phyloP scores from a whole-genome alignment of 2,329 filamentous ascomycete species.

The Hortaea sp. region DNA sequence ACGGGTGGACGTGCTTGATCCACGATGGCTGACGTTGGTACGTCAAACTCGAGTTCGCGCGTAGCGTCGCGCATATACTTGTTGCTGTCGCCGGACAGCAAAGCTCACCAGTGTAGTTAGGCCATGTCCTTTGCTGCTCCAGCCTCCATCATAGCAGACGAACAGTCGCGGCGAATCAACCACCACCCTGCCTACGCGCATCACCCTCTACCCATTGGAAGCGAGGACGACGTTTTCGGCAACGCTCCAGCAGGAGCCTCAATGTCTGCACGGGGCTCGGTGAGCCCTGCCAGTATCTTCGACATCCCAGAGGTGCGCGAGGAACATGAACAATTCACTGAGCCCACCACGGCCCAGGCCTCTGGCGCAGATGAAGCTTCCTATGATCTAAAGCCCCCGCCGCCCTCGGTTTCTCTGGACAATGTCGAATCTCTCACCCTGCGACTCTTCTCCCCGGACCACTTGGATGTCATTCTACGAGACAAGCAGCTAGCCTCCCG shows the following conservation, averaged over 20 bases:
- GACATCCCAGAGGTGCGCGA: slow-evolving; percentile 7
- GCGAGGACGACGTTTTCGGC: not conserved
- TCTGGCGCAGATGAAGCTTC: slow-evolving; percentile 17
- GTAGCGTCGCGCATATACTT: not conserved
- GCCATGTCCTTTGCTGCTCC: not conserved
- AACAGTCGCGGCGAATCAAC: not conserved
- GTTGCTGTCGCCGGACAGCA: not conserved
- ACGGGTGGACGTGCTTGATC: not conserved
- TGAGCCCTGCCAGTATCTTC: slow-evolving; percentile 18
- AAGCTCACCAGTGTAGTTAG: not conserved
- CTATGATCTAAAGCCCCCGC: slow-evolving; percentile 33
- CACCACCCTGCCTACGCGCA: not conserved
- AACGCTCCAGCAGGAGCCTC: slow-evolving; percentile 1
- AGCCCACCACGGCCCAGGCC: slow-evolving; percentile 16
- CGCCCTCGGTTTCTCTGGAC: slow-evolving; percentile 19
- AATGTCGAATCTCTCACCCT: slow-evolving; percentile 28
- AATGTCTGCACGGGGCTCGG: slow-evolving; percentile 12
- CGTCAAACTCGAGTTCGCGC: not conserved
- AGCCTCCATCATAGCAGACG: not conserved
- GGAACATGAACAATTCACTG: slow-evolving; percentile 11
- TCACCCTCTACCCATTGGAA: not conserved
- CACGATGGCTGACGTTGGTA: slow-evolving; percentile 2
- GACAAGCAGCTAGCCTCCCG: slow-evolving; percentile 25
- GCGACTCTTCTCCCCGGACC: slow-evolving; percentile 34
- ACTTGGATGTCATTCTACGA: slow-evolving; percentile 32